phyloP scores from a whole-genome alignment of 2,329 filamentous ascomycete genomes.

The Verticillium albo-atrum region DNA sequence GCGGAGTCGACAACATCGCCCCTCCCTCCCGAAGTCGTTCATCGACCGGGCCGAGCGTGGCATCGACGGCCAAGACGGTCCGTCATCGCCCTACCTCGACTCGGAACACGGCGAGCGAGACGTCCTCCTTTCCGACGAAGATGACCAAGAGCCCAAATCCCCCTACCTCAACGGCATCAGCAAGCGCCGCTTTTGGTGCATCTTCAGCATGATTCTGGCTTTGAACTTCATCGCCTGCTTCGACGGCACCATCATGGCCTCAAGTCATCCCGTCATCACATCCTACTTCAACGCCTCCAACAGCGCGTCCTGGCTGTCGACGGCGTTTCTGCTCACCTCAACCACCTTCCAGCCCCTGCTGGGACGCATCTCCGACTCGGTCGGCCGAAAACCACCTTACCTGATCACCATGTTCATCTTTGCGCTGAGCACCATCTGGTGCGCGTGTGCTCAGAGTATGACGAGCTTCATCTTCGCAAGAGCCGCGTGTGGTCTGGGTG shows the following conservation, averaged over 20 bases:
- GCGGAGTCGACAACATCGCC: neutral
- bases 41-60: neutral
- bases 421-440: constrained; percentile 61
- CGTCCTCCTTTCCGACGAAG: constrained; percentile 5
- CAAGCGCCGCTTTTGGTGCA: constrained; percentile 53
- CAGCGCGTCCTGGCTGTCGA: constrained; percentile 77
- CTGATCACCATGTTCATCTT: constrained; percentile 61
- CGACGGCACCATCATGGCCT: constrained; percentile 78
- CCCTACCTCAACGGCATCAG: constrained; percentile 42
- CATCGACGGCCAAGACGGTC: neutral
- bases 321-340: constrained; percentile 71
- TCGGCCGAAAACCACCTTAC: constrained; percentile 66
- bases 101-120: neutral
- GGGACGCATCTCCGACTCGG: constrained; percentile 68
- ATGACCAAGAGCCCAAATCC: constrained; percentile 1
- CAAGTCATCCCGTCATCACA: constrained; percentile 75
- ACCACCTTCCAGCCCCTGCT: constrained; percentile 73
- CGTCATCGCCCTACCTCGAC: neutral
- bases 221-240: constrained; percentile 60
- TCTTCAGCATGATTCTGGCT: constrained; percentile 56
- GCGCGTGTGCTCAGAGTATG: constrained; percentile 62
- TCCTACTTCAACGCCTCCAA: constrained; percentile 76
- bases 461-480: constrained; percentile 66
- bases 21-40: neutral
- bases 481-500: constrained; percentile 68